Base-by-base conservation (phyloP, 805 yeast genomes). In the Kuraishia floccosa region DNA sequence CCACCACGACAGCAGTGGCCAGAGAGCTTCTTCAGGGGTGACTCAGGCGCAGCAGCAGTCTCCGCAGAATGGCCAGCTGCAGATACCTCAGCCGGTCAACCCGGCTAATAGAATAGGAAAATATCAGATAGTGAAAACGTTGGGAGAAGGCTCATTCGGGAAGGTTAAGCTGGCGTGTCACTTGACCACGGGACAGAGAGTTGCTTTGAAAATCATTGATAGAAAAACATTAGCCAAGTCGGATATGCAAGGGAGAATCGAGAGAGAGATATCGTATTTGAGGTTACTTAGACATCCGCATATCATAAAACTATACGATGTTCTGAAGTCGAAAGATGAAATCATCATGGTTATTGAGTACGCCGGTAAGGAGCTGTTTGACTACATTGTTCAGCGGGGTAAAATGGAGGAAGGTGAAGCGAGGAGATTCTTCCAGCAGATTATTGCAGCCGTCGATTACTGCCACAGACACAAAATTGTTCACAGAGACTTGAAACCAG, bases 71-170 rank as follows among this genome's bases (percentile, higher is more conserved):
- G 10, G 11, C 10, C 25, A 24, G 25, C 25, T 9, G 11, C 25
- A 6, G 25, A 8, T 7, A 5, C 17, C 16, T 17, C 17, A 10
- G 32, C 46, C 33, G 6, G 27, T 17, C 12, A 30, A 23, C 12
- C 27, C 31, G 9, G 5, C 25, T 15, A 30, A 30, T 16, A 30
- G 21, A 35, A 84, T 91, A 30, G 98, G 97, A 13, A 80, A 89
- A 42, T 87, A 89, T 58, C 96, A 87, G 52, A 79, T 87, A 32
- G 82, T 87, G 43, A 83, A 86, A 52, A 86, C 95, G 3, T 62
- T 87, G 15, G 97, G 97, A 23, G 96, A 87, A 50, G 97, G 97
- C 16, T 86, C 96, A 1, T 87, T 87, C 50, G 97, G 97, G 46
- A 89, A 89, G 50, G 97, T 87, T 40, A 87, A 87, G 51, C 63